phyloP scores from a whole-genome alignment of 2,329 filamentous ascomycete species.

The Monilinia polystroma region DNA sequence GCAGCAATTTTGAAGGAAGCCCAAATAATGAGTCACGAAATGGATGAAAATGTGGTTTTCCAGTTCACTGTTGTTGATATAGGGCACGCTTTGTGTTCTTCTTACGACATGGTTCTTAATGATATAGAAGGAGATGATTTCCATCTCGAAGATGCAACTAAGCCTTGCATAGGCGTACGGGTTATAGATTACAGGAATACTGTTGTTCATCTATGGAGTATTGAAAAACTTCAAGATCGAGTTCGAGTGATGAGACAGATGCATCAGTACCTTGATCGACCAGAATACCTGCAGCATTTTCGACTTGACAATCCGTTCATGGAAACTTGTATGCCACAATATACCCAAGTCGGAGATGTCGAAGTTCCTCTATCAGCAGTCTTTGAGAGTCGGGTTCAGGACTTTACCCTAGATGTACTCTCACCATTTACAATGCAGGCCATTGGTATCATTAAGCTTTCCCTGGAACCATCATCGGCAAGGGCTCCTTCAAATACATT shows the following conservation, averaged over 20 bases:
- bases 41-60: slow-evolving; percentile 89
- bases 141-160: slow-evolving; percentile 74
- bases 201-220: slow-evolving; percentile 89
- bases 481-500: slow-evolving; percentile 87
- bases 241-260: slow-evolving; percentile 93
- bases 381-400: slow-evolving; percentile 91
- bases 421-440: slow-evolving; percentile 91
- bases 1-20: slow-evolving; percentile 89
- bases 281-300: slow-evolving; percentile 91
- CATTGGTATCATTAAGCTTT: slow-evolving; percentile 85
- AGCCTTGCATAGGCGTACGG: slow-evolving; percentile 86
- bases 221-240: slow-evolving; percentile 86
- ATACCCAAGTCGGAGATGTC: slow-evolving; percentile 87
- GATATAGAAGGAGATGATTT: slow-evolving; percentile 82
- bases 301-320: slow-evolving; percentile 90
- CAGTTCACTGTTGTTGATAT: slow-evolving; percentile 91
- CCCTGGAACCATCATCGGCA: slow-evolving; percentile 89
- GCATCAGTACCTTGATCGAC: slow-evolving; percentile 93
- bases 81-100: slow-evolving; percentile 85
- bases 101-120: slow-evolving; percentile 94
- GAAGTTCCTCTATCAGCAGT: slow-evolving; percentile 91
- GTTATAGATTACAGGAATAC: slow-evolving; percentile 87
- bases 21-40: slow-evolving; percentile 95
- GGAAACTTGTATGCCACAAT: slow-evolving; percentile 87
- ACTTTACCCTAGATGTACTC: slow-evolving; percentile 85